Evolutionary conservation across 805 yeast genomes (phyloP), one percentile per base, ranked within the genome.

Genomic region (Trichomonascus vanleenenianus): DNA sequence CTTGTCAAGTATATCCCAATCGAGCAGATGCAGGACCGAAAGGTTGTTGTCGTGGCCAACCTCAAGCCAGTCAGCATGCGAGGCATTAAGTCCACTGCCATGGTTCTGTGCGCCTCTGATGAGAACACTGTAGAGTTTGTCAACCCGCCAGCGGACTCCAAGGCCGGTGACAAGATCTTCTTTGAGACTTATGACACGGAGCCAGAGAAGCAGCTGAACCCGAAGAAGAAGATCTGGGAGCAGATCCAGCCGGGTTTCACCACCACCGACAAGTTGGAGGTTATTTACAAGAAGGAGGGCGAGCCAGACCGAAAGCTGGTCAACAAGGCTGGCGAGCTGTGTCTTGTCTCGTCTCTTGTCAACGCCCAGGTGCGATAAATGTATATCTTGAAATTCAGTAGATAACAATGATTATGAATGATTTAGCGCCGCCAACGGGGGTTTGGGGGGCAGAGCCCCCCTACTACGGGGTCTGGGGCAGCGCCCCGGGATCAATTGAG

Each of bases 221-320:
- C 98, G 58, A 93, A 93, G 82, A 93, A 93, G 84, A 93, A 93
- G 77, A 74, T 89, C 51, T 93, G 96, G 94, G 98, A 93, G 75
- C 76, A 89, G 44, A 73, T 85, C 53, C 98, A 93, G 74, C 97
- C 97, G 43, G 73, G 75, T 50, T 89, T 93, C 74, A 72, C 91
- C 47, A 91, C 97, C 27, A 79, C 73, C 54, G 93, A 79, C 35
- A 69, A 71, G 41, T 74, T 81, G 48, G 85, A 85, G 61, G 96
- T 91, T 37, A 75, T 85, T 50, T 91, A 78, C 74, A 83, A 83
- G 59, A 82, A 73, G 56, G 78, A 73, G 25, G 94, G 94, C 54
- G 81, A 81, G 62, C 80, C 81, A 45, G 80, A 78, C 50, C 71
- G 73, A 51, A 82, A 75, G 64, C 76, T 91, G 64, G 85, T 87